Base-by-base conservation (phyloP, 768 basidiomycete genomes). In the Suillus tomentosus region DNA sequence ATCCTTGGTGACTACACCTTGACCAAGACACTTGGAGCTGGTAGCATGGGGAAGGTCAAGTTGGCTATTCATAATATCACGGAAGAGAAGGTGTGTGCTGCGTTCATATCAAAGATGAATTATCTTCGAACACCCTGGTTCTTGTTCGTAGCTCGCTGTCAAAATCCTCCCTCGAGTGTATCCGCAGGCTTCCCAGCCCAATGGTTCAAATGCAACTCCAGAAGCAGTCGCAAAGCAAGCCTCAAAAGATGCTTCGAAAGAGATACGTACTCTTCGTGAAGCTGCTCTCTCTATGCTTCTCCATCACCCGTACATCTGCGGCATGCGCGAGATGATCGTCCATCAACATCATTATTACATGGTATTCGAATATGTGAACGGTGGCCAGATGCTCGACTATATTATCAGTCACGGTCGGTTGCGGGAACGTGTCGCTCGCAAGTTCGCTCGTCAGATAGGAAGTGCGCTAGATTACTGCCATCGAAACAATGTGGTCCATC, bases 301-400 rank as follows among this genome's bases (percentile, higher is more conserved):
- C 37, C 95, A 99, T 73, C 97, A 99, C 73, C 97, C 97, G 2
- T 98, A 99, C 77, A 94, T 99, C 74, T 98, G 96, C 75, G 97
- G 97, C 63, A 99, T 99, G 96, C 91, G 94, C 69, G 95, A 96
- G 80, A 95, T 99, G 91, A 94, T 98, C 74, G 82, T 95, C 31
- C 96, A 98, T 79, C 92, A 94, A 65, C 90, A 99, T 71, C 96
- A 99, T 78, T 98, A 99, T 80, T 99, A 99, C 82, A 98, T 99
- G 95, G 94, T 98, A 11, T 95, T 92, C 75, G 97, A 99, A 77
- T 98, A 97, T 76, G 94, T 99, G 78, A 96, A 95, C 70, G 97
- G 97, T 39, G 97, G 97, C 0, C 97, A 99, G 82, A 95, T 99
- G 94, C 87, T 99, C 68, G 97, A 99, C 84, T 99, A 96, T 76